A percentile compares a stretch with the other conserved stretches of the same genome.
Conservation (phyloP, 441 rosid genomes). For the Melastoma candidum region DNA sequence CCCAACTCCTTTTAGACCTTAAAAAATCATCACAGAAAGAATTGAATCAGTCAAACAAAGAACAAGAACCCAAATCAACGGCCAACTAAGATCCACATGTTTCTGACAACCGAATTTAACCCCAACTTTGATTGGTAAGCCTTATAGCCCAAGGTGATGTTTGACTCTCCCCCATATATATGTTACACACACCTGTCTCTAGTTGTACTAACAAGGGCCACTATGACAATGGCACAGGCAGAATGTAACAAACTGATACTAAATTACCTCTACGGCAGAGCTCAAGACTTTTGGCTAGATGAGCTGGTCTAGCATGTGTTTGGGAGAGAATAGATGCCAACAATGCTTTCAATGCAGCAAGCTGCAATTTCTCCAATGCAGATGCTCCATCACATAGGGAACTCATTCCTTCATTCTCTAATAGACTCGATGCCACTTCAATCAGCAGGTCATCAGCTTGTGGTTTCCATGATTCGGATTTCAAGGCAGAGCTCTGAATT, state of each 20-base stretch:
- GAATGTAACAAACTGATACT: neutral
- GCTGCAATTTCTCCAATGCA: slow-evolving; percentile 45
- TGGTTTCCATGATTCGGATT: slow-evolving; percentile 60
- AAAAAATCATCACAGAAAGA: slow-evolving; percentile 6
- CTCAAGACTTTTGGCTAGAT: slow-evolving; percentile 56
- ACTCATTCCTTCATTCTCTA: slow-evolving; percentile 32
- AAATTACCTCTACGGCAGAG: slow-evolving; percentile 66
- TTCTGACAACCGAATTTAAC: no score
- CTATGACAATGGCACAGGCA: neutral
- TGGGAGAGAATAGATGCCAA: slow-evolving; percentile 73
- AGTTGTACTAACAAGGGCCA: neutral
- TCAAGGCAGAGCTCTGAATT: slow-evolving; percentile 57
- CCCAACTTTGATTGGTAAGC: no score
- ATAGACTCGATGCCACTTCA: slow-evolving; percentile 39
- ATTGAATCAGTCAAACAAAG: neutral
- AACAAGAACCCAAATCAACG: slow-evolving; percentile 1
- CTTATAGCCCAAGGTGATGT: no score
- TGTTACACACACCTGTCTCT: no score
- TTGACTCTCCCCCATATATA: no score
- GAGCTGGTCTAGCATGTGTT: slow-evolving; percentile 39
- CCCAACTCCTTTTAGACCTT: slow-evolving; percentile 59
- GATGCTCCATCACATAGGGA: slow-evolving; percentile 24
- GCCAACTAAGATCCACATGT: neutral
- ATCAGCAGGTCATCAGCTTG: slow-evolving; percentile 51
- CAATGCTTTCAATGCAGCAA: slow-evolving; percentile 65